phyloP scores from a whole-genome alignment of 352 stramenopile species.

The Phytopythium mirpurense region DNA sequence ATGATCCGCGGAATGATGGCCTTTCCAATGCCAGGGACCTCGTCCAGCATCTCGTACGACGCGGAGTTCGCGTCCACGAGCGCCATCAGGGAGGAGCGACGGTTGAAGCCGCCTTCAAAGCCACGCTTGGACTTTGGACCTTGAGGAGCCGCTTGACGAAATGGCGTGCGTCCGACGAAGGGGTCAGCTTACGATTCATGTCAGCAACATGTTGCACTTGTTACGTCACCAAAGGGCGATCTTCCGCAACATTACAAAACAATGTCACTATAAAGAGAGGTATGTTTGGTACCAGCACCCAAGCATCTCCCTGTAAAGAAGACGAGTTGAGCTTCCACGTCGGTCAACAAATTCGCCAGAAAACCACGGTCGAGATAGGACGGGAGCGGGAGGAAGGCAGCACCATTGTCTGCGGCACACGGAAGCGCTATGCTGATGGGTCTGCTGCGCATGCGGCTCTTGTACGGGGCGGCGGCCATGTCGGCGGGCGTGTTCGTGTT shows the following conservation, averaged over 20 bases:
- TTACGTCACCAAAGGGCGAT: neutral
- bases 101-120: neutral
- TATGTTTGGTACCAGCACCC: too few species aligned
- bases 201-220: neutral
- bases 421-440: constrained; percentile 18
- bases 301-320: constrained; percentile 1
- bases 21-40: constrained; percentile 36
- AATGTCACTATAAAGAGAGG: too few species aligned
- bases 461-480: constrained; percentile 80
- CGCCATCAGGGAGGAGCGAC: neutral
- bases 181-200: neutral
- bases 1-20: constrained; percentile 37
- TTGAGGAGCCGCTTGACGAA: neutral
- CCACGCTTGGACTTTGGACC: too few species aligned
- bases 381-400: neutral
- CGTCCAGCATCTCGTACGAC: constrained; percentile 23
- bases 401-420: neutral
- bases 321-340: neutral
- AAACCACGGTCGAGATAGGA: neutral
- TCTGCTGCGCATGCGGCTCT: constrained; percentile 39
- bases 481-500: constrained; percentile 72
- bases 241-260: neutral
- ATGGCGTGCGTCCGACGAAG: neutral
- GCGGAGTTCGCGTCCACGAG: constrained; percentile 30
- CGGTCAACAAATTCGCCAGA: too few species aligned